Conservation (phyloP, 2,329 filamentous ascomycete species). For the Dothideomycetes sp. region DNA sequence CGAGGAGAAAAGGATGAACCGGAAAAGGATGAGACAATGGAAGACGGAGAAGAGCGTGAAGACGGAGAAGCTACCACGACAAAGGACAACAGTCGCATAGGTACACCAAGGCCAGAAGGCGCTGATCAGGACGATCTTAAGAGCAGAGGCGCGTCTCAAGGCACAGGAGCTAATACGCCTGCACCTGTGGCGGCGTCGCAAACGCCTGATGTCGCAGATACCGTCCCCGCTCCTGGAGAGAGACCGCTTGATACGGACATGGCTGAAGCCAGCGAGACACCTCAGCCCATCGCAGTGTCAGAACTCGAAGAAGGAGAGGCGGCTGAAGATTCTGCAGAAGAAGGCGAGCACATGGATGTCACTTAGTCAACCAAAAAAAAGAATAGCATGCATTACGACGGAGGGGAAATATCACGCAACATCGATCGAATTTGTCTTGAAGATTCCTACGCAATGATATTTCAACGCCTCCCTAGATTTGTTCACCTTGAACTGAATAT, state of each 20-base stretch:
- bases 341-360: conserved; percentile 15
- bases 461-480: too few relatives aligned
- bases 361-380: conserved; percentile 6
- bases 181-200: not conserved
- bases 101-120: conserved; percentile 36
- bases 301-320: conserved; percentile 23
- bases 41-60: conserved; percentile 53
- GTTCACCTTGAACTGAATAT: too few relatives aligned
- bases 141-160: conserved; percentile 3
- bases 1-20: conserved; percentile 94
- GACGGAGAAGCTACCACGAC: conserved; percentile 36
- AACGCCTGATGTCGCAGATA: conserved; percentile 2
- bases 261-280: conserved; percentile 13
- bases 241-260: conserved; percentile 13
- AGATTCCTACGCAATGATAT: too few relatives aligned
- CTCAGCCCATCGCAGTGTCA: conserved; percentile 14
- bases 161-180: conserved; percentile 17
- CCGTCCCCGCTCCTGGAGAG: conserved; percentile 5
- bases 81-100: conserved; percentile 35
- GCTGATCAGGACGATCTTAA: conserved; percentile 22
- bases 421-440: too few relatives aligned
- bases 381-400: too few relatives aligned
- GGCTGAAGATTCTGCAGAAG: conserved; percentile 17
- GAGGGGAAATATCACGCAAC: too few relatives aligned
- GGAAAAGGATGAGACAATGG: conserved; percentile 75